Conservation (phyloP, 2,329 filamentous ascomycete genomes). For the Monilinia fructicola region DNA sequence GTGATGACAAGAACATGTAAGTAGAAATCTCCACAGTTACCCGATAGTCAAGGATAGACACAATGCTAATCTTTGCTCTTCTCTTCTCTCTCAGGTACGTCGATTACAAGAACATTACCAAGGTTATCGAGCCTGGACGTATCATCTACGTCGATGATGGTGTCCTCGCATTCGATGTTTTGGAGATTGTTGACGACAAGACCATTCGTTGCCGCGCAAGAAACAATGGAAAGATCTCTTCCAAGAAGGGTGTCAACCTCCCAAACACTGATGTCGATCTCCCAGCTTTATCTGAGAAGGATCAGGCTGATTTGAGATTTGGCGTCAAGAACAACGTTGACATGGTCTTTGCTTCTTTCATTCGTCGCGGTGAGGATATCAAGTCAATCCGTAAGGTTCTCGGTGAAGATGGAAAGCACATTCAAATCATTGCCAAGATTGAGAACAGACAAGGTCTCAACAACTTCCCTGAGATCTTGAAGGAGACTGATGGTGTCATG, state of each 20-base stretch:
- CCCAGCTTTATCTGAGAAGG: slow-evolving; percentile 95
- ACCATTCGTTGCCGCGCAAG: slow-evolving; percentile 82
- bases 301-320: slow-evolving; percentile 89
- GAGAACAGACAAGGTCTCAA: slow-evolving; percentile 99
- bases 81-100: slow-evolving; percentile 65
- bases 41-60: background rate
- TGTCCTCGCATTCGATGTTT: slow-evolving; percentile 92
- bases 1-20: slow-evolving; percentile 91
- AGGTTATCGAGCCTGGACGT: slow-evolving; percentile 88
- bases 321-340: slow-evolving; percentile 98
- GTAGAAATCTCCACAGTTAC: slow-evolving; percentile 40
- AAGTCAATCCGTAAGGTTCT: slow-evolving; percentile 87
- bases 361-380: slow-evolving; percentile 92
- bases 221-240: slow-evolving; percentile 99
- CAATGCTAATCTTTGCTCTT: slow-evolving; percentile 1
- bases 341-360: slow-evolving; percentile 99
- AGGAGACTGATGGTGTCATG: slow-evolving; percentile 98
- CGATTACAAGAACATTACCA: slow-evolving; percentile 99
- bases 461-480: slow-evolving; percentile 97
- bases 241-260: slow-evolving; percentile 98
- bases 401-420: slow-evolving; percentile 87
- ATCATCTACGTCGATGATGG: slow-evolving; percentile 98
- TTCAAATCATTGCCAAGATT: slow-evolving; percentile 99
- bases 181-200: slow-evolving; percentile 84
- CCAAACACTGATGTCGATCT: slow-evolving; percentile 99